Conservation (phyloP, 805 yeast genomes). For the Tetrapisispora phaffii region DNA sequence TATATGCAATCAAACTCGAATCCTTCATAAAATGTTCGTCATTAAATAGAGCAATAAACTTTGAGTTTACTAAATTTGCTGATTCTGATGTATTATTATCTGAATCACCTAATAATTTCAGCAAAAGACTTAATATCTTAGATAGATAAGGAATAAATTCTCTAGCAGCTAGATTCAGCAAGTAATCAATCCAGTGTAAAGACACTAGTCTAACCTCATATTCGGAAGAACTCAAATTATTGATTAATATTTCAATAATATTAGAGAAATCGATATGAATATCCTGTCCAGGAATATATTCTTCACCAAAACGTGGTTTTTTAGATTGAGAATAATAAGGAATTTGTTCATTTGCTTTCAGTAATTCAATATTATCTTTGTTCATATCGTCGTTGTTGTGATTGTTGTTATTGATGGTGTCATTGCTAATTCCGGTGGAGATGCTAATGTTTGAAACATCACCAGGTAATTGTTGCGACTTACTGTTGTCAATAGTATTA, state of each 20-base stretch:
- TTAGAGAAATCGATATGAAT: conserved; percentile 69
- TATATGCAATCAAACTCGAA: conserved; percentile 26
- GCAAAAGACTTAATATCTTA: conserved; percentile 56
- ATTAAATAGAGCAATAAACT: conserved; percentile 40
- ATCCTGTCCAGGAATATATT: conserved; percentile 70
- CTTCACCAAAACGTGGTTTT: conserved; percentile 36
- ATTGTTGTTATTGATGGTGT: neutral
- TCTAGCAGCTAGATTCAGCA: conserved; percentile 59
- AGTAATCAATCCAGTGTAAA: conserved; percentile 69
- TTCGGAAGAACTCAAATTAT: conserved; percentile 65
- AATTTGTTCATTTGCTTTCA: neutral
- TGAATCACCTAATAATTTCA: conserved; percentile 51
- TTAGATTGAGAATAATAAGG: neutral
- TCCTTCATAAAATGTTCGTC: conserved; percentile 19
- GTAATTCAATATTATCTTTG: neutral
- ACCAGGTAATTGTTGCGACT: neutral
- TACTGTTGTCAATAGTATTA: neutral
- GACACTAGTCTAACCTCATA: conserved; percentile 71
- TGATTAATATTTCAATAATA: conserved; percentile 71
- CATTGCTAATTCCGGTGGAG: neutral
- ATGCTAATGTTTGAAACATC: neutral
- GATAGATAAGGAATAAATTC: conserved; percentile 70
- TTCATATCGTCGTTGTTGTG: neutral
- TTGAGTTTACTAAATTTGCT: conserved; percentile 48
- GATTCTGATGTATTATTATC: conserved; percentile 41